These are phyloP conservation scores for Deuterostichococcus epilithicus DNA, from an alignment of 139 green algal genomes.

Conservation along the genomic window DNA sequence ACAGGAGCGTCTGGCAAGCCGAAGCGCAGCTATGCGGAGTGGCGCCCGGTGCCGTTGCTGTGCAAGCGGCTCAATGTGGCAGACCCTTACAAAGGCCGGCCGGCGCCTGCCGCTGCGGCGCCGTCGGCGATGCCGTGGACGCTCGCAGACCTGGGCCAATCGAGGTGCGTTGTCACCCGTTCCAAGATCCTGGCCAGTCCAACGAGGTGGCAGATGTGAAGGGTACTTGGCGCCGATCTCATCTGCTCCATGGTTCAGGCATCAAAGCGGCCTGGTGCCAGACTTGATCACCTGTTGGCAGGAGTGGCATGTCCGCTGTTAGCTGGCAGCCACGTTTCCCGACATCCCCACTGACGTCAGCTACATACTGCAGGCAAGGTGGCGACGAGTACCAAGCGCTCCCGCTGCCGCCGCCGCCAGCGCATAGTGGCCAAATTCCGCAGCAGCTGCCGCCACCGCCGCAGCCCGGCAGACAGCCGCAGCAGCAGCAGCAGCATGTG, in stretches of 20 bases:
- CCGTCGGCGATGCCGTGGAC: not conserved
- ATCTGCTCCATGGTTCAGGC: too few species aligned
- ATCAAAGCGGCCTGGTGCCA: too few species aligned
- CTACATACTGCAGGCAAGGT: not conserved
- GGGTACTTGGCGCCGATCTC: too few species aligned
- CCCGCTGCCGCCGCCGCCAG: constrained; percentile 6
- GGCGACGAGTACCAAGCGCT: constrained; percentile 4
- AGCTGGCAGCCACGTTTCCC: too few species aligned
- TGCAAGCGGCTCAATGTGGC: constrained; percentile 90
- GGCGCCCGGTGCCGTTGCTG: constrained; percentile 82
- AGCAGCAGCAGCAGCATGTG: not conserved
- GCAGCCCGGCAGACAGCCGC: not conserved
- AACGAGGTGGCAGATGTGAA: too few species aligned
- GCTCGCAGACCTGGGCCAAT: not conserved
- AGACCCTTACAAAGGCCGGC: constrained; percentile 70
- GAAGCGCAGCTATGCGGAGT: constrained; percentile 62
- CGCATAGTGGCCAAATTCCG: not conserved
- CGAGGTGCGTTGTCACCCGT: not conserved
- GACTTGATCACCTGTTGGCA: too few species aligned
- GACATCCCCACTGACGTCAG: too few species aligned
- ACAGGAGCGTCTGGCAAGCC: constrained; percentile 12
- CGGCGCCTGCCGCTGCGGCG: not conserved
- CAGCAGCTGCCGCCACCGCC: not conserved
- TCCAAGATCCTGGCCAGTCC: too few species aligned
- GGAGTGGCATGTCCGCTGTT: too few species aligned